Conservation (phyloP, 768 basidiomycete genomes). For the Lactarius deliciosus region DNA sequence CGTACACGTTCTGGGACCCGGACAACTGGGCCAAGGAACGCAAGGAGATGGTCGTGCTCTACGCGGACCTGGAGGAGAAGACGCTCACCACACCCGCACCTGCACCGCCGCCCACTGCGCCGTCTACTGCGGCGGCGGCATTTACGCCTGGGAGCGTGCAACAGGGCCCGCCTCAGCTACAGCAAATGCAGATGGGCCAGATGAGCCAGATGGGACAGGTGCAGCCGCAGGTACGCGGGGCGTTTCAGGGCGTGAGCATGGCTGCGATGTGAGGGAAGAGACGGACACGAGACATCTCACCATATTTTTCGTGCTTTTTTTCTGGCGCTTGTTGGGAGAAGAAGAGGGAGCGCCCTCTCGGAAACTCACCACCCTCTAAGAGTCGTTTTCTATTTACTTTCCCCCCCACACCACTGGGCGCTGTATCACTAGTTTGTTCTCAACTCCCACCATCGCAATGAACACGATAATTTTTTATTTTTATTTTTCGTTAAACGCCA, state of each 20-base stretch:
- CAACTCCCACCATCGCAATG: slow-evolving; percentile 14
- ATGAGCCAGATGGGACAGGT: slow-evolving; percentile 20
- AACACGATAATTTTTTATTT: slow-evolving; percentile 28
- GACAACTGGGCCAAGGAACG: slow-evolving; percentile 36
- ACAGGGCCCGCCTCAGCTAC: slow-evolving; percentile 16
- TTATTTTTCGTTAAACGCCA: slow-evolving; percentile 12
- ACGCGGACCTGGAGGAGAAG: slow-evolving; percentile 35
- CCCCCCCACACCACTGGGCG: not conserved
- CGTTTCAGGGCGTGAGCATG: slow-evolving; percentile 31
- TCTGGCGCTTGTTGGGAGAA: not conserved
- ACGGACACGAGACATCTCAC: slow-evolving; percentile 7
- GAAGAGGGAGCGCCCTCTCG: not conserved
- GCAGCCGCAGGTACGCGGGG: slow-evolving; percentile 29
- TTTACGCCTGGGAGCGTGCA: slow-evolving; percentile 17
- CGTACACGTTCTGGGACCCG: slow-evolving; percentile 46
- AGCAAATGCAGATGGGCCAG: slow-evolving; percentile 25
- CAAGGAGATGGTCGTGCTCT: slow-evolving; percentile 34
- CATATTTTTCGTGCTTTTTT: slow-evolving; percentile 5
- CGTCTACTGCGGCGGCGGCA: slow-evolving; percentile 10
- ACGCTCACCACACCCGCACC: not conserved
- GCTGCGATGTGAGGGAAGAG: slow-evolving; percentile 26
- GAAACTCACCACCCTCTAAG: no score
- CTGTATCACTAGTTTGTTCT: slow-evolving; percentile 28
- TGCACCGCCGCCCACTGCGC: slow-evolving; percentile 27
- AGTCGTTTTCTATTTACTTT: not conserved